A percentile compares a stretch with the other conserved stretches of the same genome.
Conservation (phyloP, 2,329 filamentous ascomycete species). For the Cladosporium sp. region DNA sequence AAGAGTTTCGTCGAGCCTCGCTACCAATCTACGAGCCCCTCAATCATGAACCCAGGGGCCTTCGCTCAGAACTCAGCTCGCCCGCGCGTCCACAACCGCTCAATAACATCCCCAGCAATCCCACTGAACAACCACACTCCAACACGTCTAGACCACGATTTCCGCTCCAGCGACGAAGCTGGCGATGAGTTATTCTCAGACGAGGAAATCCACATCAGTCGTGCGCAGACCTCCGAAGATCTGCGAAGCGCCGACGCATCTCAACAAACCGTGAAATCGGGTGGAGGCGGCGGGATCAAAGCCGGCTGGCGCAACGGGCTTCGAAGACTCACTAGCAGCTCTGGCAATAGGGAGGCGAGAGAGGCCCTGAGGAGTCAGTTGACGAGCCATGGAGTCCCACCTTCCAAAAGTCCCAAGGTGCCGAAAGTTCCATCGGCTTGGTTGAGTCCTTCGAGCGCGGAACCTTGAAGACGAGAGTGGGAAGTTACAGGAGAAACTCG, state of each 20-base stretch:
- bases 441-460: constrained; percentile 33
- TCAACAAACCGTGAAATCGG: constrained; percentile 26
- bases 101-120: constrained; percentile 73
- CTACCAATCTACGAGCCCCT: constrained; percentile 46
- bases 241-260: constrained; percentile 8
- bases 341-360: constrained; percentile 33
- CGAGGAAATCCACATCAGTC: constrained; percentile 55
- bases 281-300: constrained; percentile 34
- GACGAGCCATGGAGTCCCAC: constrained; percentile 23
- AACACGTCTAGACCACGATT: constrained; percentile 50
- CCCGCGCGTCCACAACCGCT: constrained; percentile 67
- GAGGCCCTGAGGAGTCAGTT: constrained; percentile 38
- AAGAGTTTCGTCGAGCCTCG: constrained; percentile 77
- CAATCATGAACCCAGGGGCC: constrained; percentile 53
- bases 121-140: constrained; percentile 31
- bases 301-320: constrained; percentile 51
- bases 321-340: constrained; percentile 58
- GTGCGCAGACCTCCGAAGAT: constrained; percentile 26
- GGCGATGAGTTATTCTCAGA: constrained; percentile 65
- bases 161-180: constrained; percentile 72
- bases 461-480: constrained; percentile 20
- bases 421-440: constrained; percentile 47
- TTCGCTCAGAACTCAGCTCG: constrained; percentile 48
- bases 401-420: constrained; percentile 42
- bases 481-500: not conserved